These are phyloP conservation scores for Sphaceloma murrayae DNA, from an alignment of 2,329 filamentous ascomycete genomes.

Conservation along the genomic window DNA sequence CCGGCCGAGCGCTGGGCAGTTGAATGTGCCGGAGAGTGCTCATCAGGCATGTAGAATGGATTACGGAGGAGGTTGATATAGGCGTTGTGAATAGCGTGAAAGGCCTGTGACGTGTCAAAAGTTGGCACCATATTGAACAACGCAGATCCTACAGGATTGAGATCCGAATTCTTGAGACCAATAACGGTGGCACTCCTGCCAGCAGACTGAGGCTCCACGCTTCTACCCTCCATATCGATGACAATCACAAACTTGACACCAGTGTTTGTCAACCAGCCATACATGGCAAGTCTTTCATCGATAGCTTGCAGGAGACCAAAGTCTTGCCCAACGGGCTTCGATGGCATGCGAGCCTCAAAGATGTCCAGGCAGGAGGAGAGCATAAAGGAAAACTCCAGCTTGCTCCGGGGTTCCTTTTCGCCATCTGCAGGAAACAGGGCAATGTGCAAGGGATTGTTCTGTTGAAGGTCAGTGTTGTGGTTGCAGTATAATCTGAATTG, in stretches of 20 bases:
- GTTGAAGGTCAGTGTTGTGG: conserved; percentile 18
- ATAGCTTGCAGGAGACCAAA: conserved; percentile 85
- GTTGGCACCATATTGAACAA: conserved; percentile 3
- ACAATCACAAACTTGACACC: conserved; percentile 83
- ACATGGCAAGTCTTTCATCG: conserved; percentile 85
- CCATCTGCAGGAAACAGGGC: conserved; percentile 66
- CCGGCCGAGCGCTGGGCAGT: conserved; percentile 36
- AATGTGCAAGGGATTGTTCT: conserved; percentile 96
- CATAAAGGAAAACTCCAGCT: conserved; percentile 85
- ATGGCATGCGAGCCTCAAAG: conserved; percentile 74
- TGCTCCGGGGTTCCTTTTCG: conserved; percentile 52
- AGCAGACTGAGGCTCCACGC: conserved; percentile 27
- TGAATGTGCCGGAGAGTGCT: conserved; percentile 55
- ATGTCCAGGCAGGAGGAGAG: conserved; percentile 88
- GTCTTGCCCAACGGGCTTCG: conserved; percentile 67
- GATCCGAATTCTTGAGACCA: conserved; percentile 72
- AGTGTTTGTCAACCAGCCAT: conserved; percentile 95
- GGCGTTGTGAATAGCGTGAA: conserved; percentile 83
- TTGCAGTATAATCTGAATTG: conserved; percentile 17
- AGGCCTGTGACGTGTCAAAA: conserved; percentile 62
- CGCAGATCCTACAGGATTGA: conserved; percentile 57
- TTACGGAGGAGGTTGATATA: conserved; percentile 86
- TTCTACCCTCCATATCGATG: conserved; percentile 76
- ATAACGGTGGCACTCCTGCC: conserved; percentile 39
- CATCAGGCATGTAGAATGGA: conserved; percentile 87